Evolutionary conservation across 345 rosid genomes (phyloP).

Genomic region (Tarenaya hassleriana): DNA sequence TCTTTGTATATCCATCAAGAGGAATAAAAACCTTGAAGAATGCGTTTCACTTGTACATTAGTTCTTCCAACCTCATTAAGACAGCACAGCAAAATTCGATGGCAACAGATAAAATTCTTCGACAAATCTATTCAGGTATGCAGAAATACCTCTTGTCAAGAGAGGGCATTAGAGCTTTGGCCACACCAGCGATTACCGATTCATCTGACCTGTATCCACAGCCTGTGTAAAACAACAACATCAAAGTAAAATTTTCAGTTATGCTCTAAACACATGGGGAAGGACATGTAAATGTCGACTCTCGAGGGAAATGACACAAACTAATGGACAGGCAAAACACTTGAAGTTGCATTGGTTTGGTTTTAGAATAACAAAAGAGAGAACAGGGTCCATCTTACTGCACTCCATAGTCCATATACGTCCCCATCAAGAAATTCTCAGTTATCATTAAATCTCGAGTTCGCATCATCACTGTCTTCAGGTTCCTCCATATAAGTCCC

Average conservation of each 20-base stretch:
- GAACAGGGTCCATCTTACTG: no score
- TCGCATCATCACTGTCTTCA: slow-evolving; percentile 48
- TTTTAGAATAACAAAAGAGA: not conserved
- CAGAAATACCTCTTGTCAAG: no score
- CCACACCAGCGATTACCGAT: not conserved
- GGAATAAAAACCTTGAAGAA: no score
- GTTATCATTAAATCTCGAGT: slow-evolving; percentile 18
- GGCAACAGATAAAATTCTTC: not conserved
- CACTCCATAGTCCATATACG: no score
- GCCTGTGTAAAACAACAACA: no score
- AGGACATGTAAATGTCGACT: not conserved
- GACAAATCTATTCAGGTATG: no score
- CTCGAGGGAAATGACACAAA: not conserved
- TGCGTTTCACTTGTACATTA: not conserved
- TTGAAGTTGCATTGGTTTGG: not conserved
- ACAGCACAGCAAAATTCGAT: slow-evolving; percentile 12
- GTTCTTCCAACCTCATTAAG: no score
- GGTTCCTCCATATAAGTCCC: slow-evolving; percentile 67
- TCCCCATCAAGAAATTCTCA: slow-evolving; percentile 11
- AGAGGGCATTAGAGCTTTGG: not conserved
- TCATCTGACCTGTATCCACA: not conserved
- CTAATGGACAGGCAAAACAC: not conserved
- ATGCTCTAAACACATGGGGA: not conserved
- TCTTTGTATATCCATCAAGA: no score
- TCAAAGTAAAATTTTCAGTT: no score